Percentiles rank a stretch among this genome's conserved stretches.
Conservation (phyloP, 176 grass and related monocot species). For the Otatea glauca region DNA sequence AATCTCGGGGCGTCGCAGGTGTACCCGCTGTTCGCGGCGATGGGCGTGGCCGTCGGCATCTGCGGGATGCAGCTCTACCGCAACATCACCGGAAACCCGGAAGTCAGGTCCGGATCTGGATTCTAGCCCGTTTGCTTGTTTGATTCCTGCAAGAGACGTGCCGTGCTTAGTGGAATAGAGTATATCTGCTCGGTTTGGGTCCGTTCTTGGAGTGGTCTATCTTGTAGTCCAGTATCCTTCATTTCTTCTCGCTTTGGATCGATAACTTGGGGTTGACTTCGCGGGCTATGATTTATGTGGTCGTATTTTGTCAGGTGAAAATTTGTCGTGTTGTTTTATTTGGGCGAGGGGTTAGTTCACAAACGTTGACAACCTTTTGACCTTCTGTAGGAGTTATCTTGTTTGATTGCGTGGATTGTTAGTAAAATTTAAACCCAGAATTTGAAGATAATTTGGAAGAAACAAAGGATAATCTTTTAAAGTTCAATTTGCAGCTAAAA, state of each 20-base stretch:
- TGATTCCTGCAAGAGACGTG: not conserved
- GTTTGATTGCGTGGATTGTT: not conserved
- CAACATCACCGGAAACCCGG: slow-evolving; percentile 82
- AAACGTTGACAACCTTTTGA: not conserved
- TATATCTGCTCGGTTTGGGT: slow-evolving; percentile 35
- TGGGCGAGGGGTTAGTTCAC: not conserved
- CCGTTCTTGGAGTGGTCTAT: not conserved
- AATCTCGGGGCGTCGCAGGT: slow-evolving; percentile 45
- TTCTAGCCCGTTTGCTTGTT: not conserved
- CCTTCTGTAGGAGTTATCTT: not conserved
- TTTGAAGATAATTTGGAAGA: not conserved
- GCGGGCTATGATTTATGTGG: not conserved
- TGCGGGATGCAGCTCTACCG: slow-evolving; percentile 66
- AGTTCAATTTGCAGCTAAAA: not conserved
- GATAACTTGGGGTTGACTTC: slow-evolving; percentile 17
- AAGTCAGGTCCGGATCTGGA: slow-evolving; percentile 69
- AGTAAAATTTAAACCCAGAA: not conserved
- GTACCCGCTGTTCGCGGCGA: slow-evolving; percentile 90
- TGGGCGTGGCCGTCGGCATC: slow-evolving; percentile 67
- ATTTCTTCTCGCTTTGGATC: not conserved
- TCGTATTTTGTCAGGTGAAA: slow-evolving; percentile 17
- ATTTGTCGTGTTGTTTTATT: not conserved
- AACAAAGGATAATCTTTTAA: not conserved
- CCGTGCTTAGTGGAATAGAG: not conserved
- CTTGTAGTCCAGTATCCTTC: not conserved